Percentiles rank a stretch among this genome's conserved stretches.
Conservation (phyloP, 805 yeast genomes). For the Cyberlindnera mississippiensis region DNA sequence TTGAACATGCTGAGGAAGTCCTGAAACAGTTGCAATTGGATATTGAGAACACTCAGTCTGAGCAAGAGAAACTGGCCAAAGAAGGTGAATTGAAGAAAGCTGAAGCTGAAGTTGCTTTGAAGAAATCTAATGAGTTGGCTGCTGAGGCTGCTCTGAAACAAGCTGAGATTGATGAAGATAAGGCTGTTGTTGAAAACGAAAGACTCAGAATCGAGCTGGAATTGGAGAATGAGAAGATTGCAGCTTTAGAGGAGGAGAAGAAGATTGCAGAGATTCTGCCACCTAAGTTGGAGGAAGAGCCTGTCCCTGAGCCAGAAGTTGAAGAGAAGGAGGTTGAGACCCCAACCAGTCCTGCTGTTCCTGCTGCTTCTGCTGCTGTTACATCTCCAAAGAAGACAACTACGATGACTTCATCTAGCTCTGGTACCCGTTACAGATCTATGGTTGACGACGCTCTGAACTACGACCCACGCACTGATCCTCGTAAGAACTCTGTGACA, state of each 20-base stretch:
- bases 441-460: slow-evolving; percentile 22
- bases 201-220: slow-evolving; percentile 32
- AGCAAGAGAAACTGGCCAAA: slow-evolving; percentile 30
- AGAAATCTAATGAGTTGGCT: slow-evolving; percentile 35
- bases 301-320: slow-evolving; percentile 1
- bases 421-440: slow-evolving; percentile 17
- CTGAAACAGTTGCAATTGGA: slow-evolving; percentile 32
- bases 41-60: slow-evolving; percentile 28
- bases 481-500: slow-evolving; percentile 7
- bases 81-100: slow-evolving; percentile 30
- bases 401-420: slow-evolving; percentile 1
- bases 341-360: slow-evolving; percentile 1
- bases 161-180: slow-evolving; percentile 34
- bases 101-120: slow-evolving; percentile 31
- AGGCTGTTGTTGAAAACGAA: slow-evolving; percentile 35
- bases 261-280: slow-evolving; percentile 38
- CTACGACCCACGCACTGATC: slow-evolving; percentile 15
- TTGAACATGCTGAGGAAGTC: slow-evolving; percentile 34
- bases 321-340: slow-evolving; percentile 5
- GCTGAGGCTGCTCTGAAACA: slow-evolving; percentile 35
- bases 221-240: slow-evolving; percentile 34
- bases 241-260: slow-evolving; percentile 34
- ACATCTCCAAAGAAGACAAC: slow-evolving; percentile 1
- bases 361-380: slow-evolving; percentile 2
- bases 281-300: slow-evolving; percentile 20